phyloP scores from a whole-genome alignment of 202 grass and related monocot species.

The Zoysia matrella region DNA sequence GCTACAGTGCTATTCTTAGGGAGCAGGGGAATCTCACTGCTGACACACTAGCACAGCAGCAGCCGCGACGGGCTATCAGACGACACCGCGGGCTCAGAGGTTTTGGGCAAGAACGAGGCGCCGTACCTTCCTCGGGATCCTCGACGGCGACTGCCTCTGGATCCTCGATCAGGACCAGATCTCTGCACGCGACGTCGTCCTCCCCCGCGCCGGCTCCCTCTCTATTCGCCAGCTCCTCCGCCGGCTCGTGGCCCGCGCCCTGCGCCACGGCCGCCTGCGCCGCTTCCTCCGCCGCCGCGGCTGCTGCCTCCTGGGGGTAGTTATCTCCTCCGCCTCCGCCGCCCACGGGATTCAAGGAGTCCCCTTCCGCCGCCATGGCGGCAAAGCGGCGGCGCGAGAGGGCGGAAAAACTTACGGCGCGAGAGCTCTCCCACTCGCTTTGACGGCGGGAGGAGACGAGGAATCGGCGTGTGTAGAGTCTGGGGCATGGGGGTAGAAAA shows the following conservation, averaged over 20 bases:
- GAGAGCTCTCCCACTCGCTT: constrained; percentile 18
- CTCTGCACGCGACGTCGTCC: constrained; percentile 21
- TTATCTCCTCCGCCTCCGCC: constrained; percentile 27
- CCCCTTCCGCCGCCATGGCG: constrained; percentile 54
- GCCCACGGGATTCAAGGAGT: constrained; percentile 37
- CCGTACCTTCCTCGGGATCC: too few species aligned
- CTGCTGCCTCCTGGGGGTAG: neutral
- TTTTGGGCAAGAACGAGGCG: neutral
- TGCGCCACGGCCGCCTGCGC: constrained; percentile 9
- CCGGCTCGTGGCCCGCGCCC: neutral
- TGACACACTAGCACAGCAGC: neutral
- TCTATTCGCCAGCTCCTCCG: constrained; percentile 34
- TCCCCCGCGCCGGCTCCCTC: neutral
- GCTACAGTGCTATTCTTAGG: too few species aligned
- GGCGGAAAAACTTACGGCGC: constrained; percentile 34
- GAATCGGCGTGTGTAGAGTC: too few species aligned
- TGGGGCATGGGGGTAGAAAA: too few species aligned
- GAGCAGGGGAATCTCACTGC: neutral
- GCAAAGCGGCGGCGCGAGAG: neutral
- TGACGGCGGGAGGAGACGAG: constrained; percentile 24
- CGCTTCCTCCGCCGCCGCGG: constrained; percentile 8
- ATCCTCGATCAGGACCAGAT: too few species aligned
- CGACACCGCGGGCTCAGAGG: neutral
- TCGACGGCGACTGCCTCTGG: too few species aligned
- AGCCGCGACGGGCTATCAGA: neutral